A percentile compares a stretch with the other conserved stretches of the same genome.
Conservation (phyloP, 495 filamentous ascomycete genomes). For the Penicillium samsonianum region DNA sequence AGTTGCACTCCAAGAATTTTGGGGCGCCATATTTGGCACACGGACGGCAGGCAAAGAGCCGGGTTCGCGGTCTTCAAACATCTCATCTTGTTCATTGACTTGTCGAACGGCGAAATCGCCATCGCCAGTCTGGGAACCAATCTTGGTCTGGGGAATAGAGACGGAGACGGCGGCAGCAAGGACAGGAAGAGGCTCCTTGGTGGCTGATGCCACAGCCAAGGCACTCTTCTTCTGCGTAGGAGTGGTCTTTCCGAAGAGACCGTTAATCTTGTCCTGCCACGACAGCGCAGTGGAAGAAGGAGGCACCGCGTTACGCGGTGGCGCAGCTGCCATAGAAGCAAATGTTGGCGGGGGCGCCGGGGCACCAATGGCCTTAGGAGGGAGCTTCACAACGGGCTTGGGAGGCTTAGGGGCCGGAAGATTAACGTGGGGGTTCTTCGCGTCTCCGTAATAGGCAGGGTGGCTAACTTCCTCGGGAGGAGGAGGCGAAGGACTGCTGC, state of each 20-base stretch:
- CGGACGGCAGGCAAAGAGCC: slow-evolving; percentile 71
- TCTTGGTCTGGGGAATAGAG: slow-evolving; percentile 52
- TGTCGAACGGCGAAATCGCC: slow-evolving; percentile 56
- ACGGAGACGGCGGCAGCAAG: slow-evolving; percentile 56
- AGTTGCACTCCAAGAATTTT: slow-evolving; percentile 47
- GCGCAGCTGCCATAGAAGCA: slow-evolving; percentile 55
- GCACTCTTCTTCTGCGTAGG: slow-evolving; percentile 53
- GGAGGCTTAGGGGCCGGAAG: slow-evolving; percentile 65
- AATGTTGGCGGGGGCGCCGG: slow-evolving; percentile 53
- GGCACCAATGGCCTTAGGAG: slow-evolving; percentile 53
- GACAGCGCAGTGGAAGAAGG: slow-evolving; percentile 37
- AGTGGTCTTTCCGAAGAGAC: slow-evolving; percentile 63
- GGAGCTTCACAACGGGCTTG: slow-evolving; percentile 70
- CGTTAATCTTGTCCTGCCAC: slow-evolving; percentile 78
- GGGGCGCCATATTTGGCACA: slow-evolving; percentile 62
- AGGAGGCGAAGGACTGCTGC: slow-evolving; percentile 60
- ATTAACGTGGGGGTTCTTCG: slow-evolving; percentile 64
- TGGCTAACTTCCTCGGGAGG: slow-evolving; percentile 68
- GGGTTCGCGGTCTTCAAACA: slow-evolving; percentile 81
- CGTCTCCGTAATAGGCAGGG: slow-evolving; percentile 69
- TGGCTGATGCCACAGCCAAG: slow-evolving; percentile 57
- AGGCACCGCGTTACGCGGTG: slow-evolving; percentile 26
- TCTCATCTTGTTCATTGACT: slow-evolving; percentile 75
- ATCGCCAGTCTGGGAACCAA: slow-evolving; percentile 31
- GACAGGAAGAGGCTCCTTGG: slow-evolving; percentile 62